Base-by-base conservation (phyloP, 164 flowering plant species). In the Chimonanthus salicifolius region DNA sequence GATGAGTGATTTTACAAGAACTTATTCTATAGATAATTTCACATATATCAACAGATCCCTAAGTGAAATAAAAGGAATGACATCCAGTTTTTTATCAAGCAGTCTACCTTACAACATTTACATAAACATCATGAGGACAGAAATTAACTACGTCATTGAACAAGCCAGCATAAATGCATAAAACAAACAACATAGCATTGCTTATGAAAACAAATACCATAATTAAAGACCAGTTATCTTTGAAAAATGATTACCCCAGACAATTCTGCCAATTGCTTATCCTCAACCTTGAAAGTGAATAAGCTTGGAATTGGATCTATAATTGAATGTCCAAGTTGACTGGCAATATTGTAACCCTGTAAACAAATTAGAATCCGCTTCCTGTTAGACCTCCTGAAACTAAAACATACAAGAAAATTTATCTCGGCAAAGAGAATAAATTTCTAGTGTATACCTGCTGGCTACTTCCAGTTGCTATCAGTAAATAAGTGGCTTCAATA, bases 241-340 rank as follows among this genome's bases (percentile, higher is more conserved):
- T 13, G 18, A 62, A 71, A 62, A 54, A 75, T 74, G 72, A 77
- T 72, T 89, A 95, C 99, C 88, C 99, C 97, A 71, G 98, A 82
- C 75, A 95, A 78, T 74, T 89, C 97, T 67, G 86, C 74, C 76
- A 95, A 75, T 71, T 80, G 84, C 20, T 77, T 69, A 75, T 92
- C 98, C 58, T 81, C 85, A 75, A 90, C 84, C 84, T 92, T 95
- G 80, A 95, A 95, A 67, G 99, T 95, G 84, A 95, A 92, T 81
- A 95, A 80, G 76, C 98, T 95, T 46, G 98, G 97, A 9, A 91
- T 87, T 48, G 98, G 98, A 77, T 91, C 90, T 51, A 95, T 77
- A 75, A 91, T 83, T 3, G 98, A 91, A 86, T 95, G 98, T 74
- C 98, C 99, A 80, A 95, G 96, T 78, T 92, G 94, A 79, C 78